Evolutionary conservation across 345 rosid genomes (phyloP), one percentile per base, ranked within the genome.

Genomic region (Balakata baccata): DNA sequence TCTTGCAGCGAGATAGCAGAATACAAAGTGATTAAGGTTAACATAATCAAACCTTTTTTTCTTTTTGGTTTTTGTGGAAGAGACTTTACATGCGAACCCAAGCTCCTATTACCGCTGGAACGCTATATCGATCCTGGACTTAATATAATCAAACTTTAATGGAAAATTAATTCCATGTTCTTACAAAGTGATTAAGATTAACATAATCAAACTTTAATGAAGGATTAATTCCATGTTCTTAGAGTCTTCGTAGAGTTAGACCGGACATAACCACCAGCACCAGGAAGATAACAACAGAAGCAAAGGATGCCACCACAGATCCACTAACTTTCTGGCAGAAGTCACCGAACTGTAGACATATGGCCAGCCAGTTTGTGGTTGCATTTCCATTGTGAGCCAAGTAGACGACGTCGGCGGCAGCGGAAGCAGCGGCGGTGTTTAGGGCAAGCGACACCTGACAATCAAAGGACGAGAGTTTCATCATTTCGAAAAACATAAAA

Each of bases 351-450:
- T 94, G 98, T 9, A 84, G 81, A 66, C 98, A 94, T 62, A 94
- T 86, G 0, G 91, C 85, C 1, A 87, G 81, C 98, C 98, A 94
- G 76, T 94, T 94, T 17, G 96, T 78, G 86, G 81, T 92, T 50
- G 85, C 70, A 75, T 94, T 94, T 22, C 98, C 98, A 37, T 76
- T 89, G 87, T 95, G 98, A n/a, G 98, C 98, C 80, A 95, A 83
- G 84, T 90, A 90, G 10, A 86, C 89, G 60, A 90, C 82, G 56
- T 94, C 98, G 0, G 98, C 87, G 0, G 98, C 97, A 0, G 97
- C 89, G 1, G 87, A 82, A 0, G 82, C 97, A 0, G 91, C 97
- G 0, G 92, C 89, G 1, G 88, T 79, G 75, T 78, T 74, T 4
- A 92, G 83, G 37, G 85, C 80, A 59, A 94, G 74, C 13, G 85